Evolutionary conservation across 2,329 filamentous ascomycete species (phyloP).

Genomic region (Fusarium abutilonis): DNA sequence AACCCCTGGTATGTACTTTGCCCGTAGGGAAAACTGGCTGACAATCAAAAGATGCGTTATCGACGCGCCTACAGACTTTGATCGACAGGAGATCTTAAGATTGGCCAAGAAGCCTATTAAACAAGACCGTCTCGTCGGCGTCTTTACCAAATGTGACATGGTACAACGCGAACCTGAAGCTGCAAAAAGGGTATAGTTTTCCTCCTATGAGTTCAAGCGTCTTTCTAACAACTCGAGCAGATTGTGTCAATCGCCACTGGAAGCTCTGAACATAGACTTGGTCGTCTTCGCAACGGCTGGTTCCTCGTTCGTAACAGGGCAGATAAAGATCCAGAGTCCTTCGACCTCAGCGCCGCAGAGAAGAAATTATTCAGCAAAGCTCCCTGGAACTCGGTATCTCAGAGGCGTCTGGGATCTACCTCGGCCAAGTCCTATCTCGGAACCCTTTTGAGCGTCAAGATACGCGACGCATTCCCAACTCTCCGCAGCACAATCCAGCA

Average conservation of each 20-base stretch:
- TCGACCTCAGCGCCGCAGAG: conserved; percentile 46
- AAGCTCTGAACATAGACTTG: conserved; percentile 4
- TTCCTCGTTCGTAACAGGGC: conserved; percentile 52
- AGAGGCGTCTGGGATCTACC: conserved; percentile 42
- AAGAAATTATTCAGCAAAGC: conserved; percentile 40
- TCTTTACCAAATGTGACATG: conserved; percentile 54
- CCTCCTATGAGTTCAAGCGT: accelerated
- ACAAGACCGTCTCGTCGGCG: conserved; percentile 48
- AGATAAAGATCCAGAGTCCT: conserved; percentile 31
- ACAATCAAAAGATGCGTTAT: conserved; percentile 46
- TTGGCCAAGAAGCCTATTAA: conserved; percentile 45
- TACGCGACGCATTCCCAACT: conserved; percentile 48
- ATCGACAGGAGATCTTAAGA: conserved; percentile 46
- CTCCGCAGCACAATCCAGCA: conserved; percentile 41
- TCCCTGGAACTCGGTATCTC: conserved; percentile 45
- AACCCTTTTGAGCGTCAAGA: conserved; percentile 48
- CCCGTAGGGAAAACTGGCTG: too few species aligned
- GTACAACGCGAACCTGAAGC: conserved; percentile 19
- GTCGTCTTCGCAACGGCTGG: conserved; percentile 43
- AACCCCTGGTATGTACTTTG: too few species aligned
- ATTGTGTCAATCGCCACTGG: conserved; percentile 25
- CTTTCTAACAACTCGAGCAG: conserved; percentile 17
- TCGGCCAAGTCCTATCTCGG: conserved; percentile 47
- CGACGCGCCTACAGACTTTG: conserved; percentile 47
- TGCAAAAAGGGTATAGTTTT: conserved; percentile 9